phyloP scores from a whole-genome alignment of 768 basidiomycete genomes.

The Naganishia antarctica region DNA sequence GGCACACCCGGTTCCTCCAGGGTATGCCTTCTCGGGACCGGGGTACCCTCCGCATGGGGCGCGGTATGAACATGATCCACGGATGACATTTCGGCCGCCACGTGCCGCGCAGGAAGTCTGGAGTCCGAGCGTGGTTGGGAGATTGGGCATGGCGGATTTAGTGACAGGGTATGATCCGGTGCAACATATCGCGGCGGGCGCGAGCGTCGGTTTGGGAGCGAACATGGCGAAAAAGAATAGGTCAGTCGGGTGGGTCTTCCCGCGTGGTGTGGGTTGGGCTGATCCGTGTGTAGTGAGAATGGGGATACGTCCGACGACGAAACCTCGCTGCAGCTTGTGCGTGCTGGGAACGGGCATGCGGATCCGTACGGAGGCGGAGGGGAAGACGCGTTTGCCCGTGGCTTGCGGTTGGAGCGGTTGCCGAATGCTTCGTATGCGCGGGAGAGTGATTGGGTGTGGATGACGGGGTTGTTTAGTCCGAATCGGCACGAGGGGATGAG shows the following conservation, averaged over 20 bases:
- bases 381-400: background rate
- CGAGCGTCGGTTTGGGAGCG: background rate
- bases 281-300: background rate
- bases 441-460: constrained; percentile 31
- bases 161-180: constrained; percentile 22
- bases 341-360: no score
- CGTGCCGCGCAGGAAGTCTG: background rate
- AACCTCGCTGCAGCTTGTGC: no score
- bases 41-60: no score
- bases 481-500: constrained; percentile 23
- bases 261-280: no score
- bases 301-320: no score
- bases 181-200: constrained; percentile 14
- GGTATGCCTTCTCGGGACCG: no score
- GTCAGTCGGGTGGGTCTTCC: background rate
- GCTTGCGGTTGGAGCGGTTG: constrained; percentile 17
- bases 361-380: no score
- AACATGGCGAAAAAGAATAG: background rate
- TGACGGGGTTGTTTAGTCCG: constrained; percentile 28
- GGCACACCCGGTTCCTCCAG: no score
- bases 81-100: background rate
- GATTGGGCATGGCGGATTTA: constrained; percentile 12
- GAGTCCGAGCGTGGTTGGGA: constrained; percentile 1
- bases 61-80: background rate
- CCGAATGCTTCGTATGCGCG: constrained; percentile 27